A percentile compares a stretch with the other conserved stretches of the same genome.
Conservation (phyloP, 306 rosid species). For the Vicia faba region DNA sequence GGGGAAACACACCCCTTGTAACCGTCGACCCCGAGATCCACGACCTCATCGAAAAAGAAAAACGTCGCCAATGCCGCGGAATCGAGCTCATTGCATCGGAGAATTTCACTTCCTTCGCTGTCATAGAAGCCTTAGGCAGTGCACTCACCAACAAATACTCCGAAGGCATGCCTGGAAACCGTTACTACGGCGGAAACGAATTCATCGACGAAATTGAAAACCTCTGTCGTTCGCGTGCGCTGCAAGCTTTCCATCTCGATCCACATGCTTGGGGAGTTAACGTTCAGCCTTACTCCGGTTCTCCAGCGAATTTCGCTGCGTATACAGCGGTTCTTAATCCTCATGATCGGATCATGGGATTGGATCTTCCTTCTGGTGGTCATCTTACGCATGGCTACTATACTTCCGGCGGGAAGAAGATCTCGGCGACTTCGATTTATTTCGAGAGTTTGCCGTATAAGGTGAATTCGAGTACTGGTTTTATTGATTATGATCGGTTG, state of each 20-base stretch:
- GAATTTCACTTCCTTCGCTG: slow-evolving; percentile 95
- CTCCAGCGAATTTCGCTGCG: slow-evolving; percentile 96
- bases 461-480: slow-evolving; percentile 67
- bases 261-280: slow-evolving; percentile 78
- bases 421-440: slow-evolving; percentile 95
- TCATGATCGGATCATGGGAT: slow-evolving; percentile 95
- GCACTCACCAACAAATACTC: slow-evolving; percentile 96
- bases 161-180: slow-evolving; percentile 93
- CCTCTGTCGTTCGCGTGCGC: slow-evolving; percentile 85
- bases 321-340: slow-evolving; percentile 92
- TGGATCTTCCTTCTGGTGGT: slow-evolving; percentile 97
- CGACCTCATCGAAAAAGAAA: slow-evolving; percentile 94
- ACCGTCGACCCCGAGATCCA: slow-evolving; percentile 82
- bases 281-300: slow-evolving; percentile 94
- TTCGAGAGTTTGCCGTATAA: slow-evolving; percentile 95
- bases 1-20: slow-evolving; percentile 79
- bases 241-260: slow-evolving; percentile 65
- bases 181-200: slow-evolving; percentile 96
- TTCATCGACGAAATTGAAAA: slow-evolving; percentile 92
- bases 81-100: slow-evolving; percentile 97
- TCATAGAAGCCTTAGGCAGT: slow-evolving; percentile 84
- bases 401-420: slow-evolving; percentile 94
- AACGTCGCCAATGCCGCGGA: slow-evolving; percentile 89
- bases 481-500: slow-evolving; percentile 74
- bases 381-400: slow-evolving; percentile 93